Evolutionary conservation across 2,329 filamentous ascomycete genomes (phyloP).

Genomic region (Botrytis deweyae): DNA sequence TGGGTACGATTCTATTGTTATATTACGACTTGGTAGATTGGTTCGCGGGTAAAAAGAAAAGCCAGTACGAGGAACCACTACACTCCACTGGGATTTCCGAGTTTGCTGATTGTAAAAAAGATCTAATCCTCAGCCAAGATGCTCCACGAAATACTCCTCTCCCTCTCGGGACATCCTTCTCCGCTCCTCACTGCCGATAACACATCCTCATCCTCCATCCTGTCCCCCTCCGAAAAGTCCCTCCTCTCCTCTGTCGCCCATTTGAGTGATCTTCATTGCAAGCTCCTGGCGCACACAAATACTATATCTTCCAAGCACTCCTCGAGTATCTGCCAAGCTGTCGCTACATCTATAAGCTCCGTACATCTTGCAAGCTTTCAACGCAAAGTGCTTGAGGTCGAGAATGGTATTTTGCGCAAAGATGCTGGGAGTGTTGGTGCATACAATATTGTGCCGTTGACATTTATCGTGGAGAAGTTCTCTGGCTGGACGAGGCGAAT

Average conservation of each 20-base stretch:
- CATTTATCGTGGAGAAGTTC: slow-evolving; percentile 79
- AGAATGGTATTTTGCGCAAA: slow-evolving; percentile 70
- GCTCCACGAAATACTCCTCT: slow-evolving; percentile 98
- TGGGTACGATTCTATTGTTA: slow-evolving; percentile 37
- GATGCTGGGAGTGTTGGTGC: slow-evolving; percentile 82
- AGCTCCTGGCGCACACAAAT: slow-evolving; percentile 65
- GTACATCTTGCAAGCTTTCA: slow-evolving; percentile 80
- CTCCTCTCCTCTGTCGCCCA: slow-evolving; percentile 75
- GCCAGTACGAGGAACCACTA: not conserved
- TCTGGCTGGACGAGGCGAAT: slow-evolving; percentile 81
- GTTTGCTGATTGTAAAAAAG: slow-evolving; percentile 19
- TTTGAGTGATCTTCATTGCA: slow-evolving; percentile 75
- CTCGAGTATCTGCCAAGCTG: slow-evolving; percentile 83
- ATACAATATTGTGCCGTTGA: slow-evolving; percentile 90
- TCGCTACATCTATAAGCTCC: slow-evolving; percentile 73
- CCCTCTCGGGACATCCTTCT: slow-evolving; percentile 90
- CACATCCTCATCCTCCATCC: slow-evolving; percentile 48
- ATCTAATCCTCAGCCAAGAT: slow-evolving; percentile 49
- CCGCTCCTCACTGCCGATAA: slow-evolving; percentile 68
- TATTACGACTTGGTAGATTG: slow-evolving; percentile 31
- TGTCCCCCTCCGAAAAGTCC: slow-evolving; percentile 78
- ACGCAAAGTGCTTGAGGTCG: slow-evolving; percentile 78
- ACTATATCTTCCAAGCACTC: slow-evolving; percentile 68
- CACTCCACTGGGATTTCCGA: slow-evolving; percentile 16
- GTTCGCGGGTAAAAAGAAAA: slow-evolving; percentile 22